Conservation (phyloP, 768 basidiomycete species). For the Pluteus cervinus region DNA sequence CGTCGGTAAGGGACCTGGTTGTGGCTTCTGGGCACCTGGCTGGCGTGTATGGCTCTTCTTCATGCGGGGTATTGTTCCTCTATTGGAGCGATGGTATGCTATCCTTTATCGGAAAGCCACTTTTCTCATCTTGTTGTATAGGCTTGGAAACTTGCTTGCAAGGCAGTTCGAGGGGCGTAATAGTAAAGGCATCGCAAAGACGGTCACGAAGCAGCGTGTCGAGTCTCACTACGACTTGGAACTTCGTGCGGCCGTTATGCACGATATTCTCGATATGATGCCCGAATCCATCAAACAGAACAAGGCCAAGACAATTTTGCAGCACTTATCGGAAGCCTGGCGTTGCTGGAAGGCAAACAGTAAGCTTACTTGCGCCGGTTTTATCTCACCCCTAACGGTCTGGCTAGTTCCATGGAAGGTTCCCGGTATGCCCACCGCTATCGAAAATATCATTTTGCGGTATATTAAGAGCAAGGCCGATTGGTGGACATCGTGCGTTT, state of each 20-base stretch:
- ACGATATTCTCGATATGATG: conserved; percentile 99
- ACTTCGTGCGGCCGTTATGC: conserved; percentile 97
- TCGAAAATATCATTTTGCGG: conserved; percentile 97
- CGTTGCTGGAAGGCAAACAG: conserved; percentile 95
- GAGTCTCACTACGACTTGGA: conserved; percentile 99
- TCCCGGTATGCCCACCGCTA: conserved; percentile 98
- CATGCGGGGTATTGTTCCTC: conserved; percentile 97
- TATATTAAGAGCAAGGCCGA: conserved; percentile 99
- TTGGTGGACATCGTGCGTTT: conserved; percentile 89
- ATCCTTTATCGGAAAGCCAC: background rate
- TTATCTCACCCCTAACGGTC: conserved; percentile 3
- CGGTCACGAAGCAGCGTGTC: conserved; percentile 98
- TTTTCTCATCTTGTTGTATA: no score
- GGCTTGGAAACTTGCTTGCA: conserved; percentile 93
- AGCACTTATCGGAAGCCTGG: conserved; percentile 98
- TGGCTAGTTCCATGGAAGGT: conserved; percentile 97
- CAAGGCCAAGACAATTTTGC: conserved; percentile 98
- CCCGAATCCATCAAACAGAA: conserved; percentile 99
- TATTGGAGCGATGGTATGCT: conserved; percentile 88
- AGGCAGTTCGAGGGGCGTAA: conserved; percentile 99
- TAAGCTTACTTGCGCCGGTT: conserved; percentile 22
- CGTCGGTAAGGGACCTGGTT: conserved; percentile 97
- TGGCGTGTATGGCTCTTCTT: conserved; percentile 99
- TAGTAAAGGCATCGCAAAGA: conserved; percentile 94
- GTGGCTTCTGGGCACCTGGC: conserved; percentile 99